A percentile compares a stretch with the other conserved stretches of the same genome.
phyloP scores from a whole-genome alignment of 1,284 basidiomycete species.

The Naganishia cerealis region DNA sequence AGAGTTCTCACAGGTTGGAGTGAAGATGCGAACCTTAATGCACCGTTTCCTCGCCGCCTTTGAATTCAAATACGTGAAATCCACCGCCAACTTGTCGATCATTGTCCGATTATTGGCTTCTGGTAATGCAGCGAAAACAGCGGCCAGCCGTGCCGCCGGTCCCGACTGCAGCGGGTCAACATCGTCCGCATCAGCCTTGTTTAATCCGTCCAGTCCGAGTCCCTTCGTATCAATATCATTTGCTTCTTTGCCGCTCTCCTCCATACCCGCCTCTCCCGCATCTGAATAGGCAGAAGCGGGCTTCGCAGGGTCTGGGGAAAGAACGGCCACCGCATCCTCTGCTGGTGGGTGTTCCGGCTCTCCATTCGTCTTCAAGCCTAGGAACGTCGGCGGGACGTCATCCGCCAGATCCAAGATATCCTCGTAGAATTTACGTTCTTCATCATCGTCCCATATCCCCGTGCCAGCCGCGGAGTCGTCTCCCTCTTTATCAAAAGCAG shows the following conservation, averaged over 20 bases:
- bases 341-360: constrained; percentile 13
- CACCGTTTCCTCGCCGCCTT: constrained; percentile 90
- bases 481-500: constrained; percentile 57
- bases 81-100: constrained; percentile 90
- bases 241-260: constrained; percentile 45
- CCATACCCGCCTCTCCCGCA: constrained; percentile 56
- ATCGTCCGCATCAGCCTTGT: constrained; percentile 36
- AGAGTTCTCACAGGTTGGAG: too few relatives aligned
- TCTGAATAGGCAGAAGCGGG: constrained; percentile 70
- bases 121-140: constrained; percentile 85
- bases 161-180: constrained; percentile 62
- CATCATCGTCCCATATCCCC: constrained; percentile 97
- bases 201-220: constrained; percentile 18
- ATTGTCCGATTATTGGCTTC: constrained; percentile 88
- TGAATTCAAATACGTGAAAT: constrained; percentile 93
- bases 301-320: constrained; percentile 18
- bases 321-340: constrained; percentile 4
- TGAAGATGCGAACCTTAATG: constrained; percentile 63
- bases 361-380: constrained; percentile 49
- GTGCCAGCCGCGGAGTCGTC: constrained; percentile 59
- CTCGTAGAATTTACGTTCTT: constrained; percentile 91
- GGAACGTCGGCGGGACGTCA: constrained; percentile 79
- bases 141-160: constrained; percentile 86
- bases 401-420: constrained; percentile 88
- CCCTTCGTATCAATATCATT: constrained; percentile 25